phyloP scores from a whole-genome alignment of 805 yeast species.

The Saccharomycopsis sp. region DNA sequence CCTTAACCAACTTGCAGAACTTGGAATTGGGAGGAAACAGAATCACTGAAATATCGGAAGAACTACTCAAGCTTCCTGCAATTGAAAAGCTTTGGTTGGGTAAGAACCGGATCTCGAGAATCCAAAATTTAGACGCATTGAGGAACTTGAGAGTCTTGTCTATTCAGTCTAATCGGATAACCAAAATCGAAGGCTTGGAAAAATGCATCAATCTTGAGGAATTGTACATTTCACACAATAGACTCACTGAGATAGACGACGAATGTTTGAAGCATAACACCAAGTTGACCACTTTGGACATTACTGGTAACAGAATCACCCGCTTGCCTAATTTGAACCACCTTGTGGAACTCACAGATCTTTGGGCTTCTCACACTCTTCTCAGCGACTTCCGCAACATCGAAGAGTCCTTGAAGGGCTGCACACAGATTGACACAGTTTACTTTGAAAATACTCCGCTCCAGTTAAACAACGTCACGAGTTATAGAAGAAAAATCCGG shows the following conservation, averaged over 20 bases:
- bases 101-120: slow-evolving; percentile 62
- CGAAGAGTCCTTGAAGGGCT: slow-evolving; percentile 52
- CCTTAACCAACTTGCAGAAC: slow-evolving; percentile 49
- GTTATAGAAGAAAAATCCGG: slow-evolving; percentile 77
- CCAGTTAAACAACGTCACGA: slow-evolving; percentile 62
- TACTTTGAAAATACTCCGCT: slow-evolving; percentile 93
- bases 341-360: slow-evolving; percentile 68
- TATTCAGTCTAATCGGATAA: slow-evolving; percentile 79
- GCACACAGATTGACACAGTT: slow-evolving; percentile 72
- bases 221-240: slow-evolving; percentile 82
- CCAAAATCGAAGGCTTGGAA: slow-evolving; percentile 76
- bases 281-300: slow-evolving; percentile 68
- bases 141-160: slow-evolving; percentile 66
- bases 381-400: slow-evolving; percentile 64
- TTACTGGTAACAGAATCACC: slow-evolving; percentile 65
- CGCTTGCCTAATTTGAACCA: slow-evolving; percentile 60
- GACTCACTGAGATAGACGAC: slow-evolving; percentile 66
- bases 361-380: slow-evolving; percentile 86
- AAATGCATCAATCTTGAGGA: slow-evolving; percentile 69
- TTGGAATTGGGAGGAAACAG: slow-evolving; percentile 90
- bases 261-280: slow-evolving; percentile 50
- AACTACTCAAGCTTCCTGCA: slow-evolving; percentile 45
- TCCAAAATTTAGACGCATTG: slow-evolving; percentile 57
- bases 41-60: slow-evolving; percentile 49
- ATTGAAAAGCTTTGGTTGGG: slow-evolving; percentile 88